Evolutionary conservation across 768 basidiomycete genomes (phyloP), one percentile per base, ranked within the genome.

Genomic region (Hortiboletus flavorubellus): DNA sequence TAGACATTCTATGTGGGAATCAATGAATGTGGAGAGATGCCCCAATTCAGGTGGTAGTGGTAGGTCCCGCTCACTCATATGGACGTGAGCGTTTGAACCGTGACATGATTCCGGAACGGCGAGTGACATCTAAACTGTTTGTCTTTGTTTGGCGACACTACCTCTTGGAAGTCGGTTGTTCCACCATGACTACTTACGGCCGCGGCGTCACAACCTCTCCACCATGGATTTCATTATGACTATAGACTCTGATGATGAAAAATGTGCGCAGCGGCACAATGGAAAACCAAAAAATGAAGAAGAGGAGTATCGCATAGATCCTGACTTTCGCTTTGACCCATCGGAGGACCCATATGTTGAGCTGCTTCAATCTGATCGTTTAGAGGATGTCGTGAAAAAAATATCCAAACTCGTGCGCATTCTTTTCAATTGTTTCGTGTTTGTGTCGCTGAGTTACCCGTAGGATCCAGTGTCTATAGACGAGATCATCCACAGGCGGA

Each of bases 391-490:
- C 35, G 83, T 87, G 31, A 82, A 83, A 72, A 79, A 77, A 42
- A 81, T 85, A 41, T 78, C 74, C 51, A 88, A 81, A 70, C 83
- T 81, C 29, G 87, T 89, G 46, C 46, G 67, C 55, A 78, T 49
- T 16, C 16, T 72, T 61, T 59, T 37, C 46, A 54, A 49, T 31
- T 37, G 4, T 8, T 48, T 29, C 33, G 33, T 21, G 16, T 40
- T 43, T 41, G 33, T 10, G 34, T 53, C 33, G 58, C 37, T 57
- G 51, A 49, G 60, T 40, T 49, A 37, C 38, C 55, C 26, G 51
- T 59, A 91, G 87, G 75, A 81, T 67, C 86, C 86, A n/a, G 83
- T 96, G 50, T 91, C 87, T 43, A 86, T 98, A 10, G 89, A 96
- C 69, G 92, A 96, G 64, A 95, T 98, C 56, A 95, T 98, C 69